Base-by-base conservation (phyloP, 2,329 filamentous ascomycete species). In the Hymenoscyphus infarciens region DNA sequence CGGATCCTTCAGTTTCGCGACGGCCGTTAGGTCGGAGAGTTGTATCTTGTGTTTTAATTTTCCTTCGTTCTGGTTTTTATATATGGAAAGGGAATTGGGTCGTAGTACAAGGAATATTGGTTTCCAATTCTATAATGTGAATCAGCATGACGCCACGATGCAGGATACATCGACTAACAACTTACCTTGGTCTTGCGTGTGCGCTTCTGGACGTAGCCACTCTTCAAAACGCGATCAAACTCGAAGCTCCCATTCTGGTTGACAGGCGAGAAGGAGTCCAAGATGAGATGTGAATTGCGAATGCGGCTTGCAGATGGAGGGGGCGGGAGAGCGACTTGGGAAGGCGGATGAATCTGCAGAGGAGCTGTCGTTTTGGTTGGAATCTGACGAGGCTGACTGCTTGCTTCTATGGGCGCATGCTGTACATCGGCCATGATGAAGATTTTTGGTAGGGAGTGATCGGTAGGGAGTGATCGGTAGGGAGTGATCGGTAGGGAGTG, bases 171-270 rank as follows among this genome's bases (percentile, higher is more conserved):
- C 33, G n/a, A 57, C 56, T 16, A 33, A 11, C 56, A 15, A 13
- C 52, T 59, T 76, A 92, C 91, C 87, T 96, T 97, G 64, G 94
- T 98, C 80, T 94, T 97, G 71, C 93, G 89, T 19, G 92, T 96
- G 69, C 94, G 87, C 77, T 96, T 96, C 73, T 90, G 84, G 45
- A 97, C 87, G 69, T 89, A 89, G 63, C 94, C 93, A 62, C 89
- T 87, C 79, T 96, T 98, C 75, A 98, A 84, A 61, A 98, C 91
- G 58, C 92, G 88, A 76, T 99, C 95, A 73, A 96, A 96, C 73
- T 95, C 93, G 75, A 97, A 99, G 76, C 92, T 95, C 66, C 95
- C 95, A 76, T 96, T 93, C 76, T 96, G 89, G 74, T 94, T 96
- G 67, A 98, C 92, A 2, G 92, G 91, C 33, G 91, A 95, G 72